Evolutionary conservation across 345 rosid species (phyloP).

Genomic region (Citrus sp.): DNA sequence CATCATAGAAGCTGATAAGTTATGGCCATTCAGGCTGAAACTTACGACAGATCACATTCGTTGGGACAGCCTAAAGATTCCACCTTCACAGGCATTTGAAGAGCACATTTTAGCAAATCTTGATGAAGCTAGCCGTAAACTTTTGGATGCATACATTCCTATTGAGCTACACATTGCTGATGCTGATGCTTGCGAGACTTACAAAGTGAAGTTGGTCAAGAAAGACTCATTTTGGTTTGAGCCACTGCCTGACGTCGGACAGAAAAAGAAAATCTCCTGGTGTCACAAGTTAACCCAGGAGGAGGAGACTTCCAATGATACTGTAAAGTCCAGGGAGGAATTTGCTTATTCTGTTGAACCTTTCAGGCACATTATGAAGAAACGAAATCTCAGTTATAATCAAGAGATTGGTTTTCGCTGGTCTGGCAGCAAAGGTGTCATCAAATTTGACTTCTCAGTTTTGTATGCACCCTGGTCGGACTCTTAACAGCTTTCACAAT

Average conservation of each 20-base stretch:
- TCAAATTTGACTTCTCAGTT: constrained; percentile 27
- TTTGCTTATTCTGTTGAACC: constrained; percentile 30
- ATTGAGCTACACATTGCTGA: constrained; percentile 18
- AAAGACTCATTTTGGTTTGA: constrained; percentile 36
- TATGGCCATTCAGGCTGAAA: constrained; percentile 25
- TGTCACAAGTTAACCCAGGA: background rate
- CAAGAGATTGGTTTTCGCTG: constrained; percentile 26
- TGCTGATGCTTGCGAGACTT: constrained; percentile 19
- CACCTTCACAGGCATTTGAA: constrained; percentile 23
- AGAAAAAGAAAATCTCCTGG: background rate
- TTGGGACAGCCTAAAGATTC: constrained; percentile 34
- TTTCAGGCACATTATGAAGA: constrained; percentile 19
- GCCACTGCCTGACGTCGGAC: constrained; percentile 27
- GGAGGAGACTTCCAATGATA: background rate
- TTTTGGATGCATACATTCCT: constrained; percentile 11
- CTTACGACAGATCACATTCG: constrained; percentile 28
- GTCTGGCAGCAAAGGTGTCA: background rate
- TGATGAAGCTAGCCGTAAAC: constrained; percentile 1
- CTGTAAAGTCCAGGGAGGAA: background rate
- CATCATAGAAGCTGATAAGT: background rate
- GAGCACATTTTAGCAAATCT: constrained; percentile 21
- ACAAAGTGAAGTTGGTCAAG: constrained; percentile 20
- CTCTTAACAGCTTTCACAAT: background rate
- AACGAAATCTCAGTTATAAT: constrained; percentile 18
- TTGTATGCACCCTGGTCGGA: constrained; percentile 8